Evolutionary conservation across 106 monocot species (phyloP), one percentile per base, ranked within the genome.

Genomic region (Hemerocallis citrina): DNA sequence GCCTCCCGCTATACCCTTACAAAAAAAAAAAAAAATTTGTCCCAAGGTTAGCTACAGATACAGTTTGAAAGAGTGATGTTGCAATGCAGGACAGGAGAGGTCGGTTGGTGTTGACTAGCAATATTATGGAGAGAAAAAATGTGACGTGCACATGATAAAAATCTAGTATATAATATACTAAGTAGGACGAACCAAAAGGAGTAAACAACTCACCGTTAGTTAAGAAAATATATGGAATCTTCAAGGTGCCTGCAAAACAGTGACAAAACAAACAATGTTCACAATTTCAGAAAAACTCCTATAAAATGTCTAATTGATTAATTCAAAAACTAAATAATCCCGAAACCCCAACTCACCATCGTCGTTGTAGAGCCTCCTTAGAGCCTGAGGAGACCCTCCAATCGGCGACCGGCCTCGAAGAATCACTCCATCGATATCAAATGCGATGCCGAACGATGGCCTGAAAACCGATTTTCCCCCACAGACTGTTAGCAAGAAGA

Each of bases 361-460:
- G 19, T 68, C 70, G n/a, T 19, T 25, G 48, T 85, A 89, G 51
- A 93, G 88, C 74, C 79, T 76, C 49, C 59, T 57, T 27, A 94
- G 64, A 1, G 89, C 89, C 64, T 74, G 80, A 3, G 83, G 65
- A 59, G 93, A 85, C 4, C 88, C 88, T 4, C 85, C 93, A 30
- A 89, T 86, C 14, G 89, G 83, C 22, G 42, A 41, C 29, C 51
- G 70, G n/a, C 94, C 95, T 9, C 80, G 70, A 40, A 95, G 69
- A n/a, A 95, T 65, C 56, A 95, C 95, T 1, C 95, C 90, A 33
- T 95, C 95, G 30, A 95, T 90, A 69, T 90, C 95, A 55, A 95
- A 89, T 0, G 94, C 89, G 36, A 95, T 89, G 16, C 89, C 94
- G 34, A 89, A 89, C 7, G 86, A 78, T 13, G 80, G 74, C 70